Evolutionary conservation across 441 rosid species (phyloP).

Genomic region (Gossypium aridum): DNA sequence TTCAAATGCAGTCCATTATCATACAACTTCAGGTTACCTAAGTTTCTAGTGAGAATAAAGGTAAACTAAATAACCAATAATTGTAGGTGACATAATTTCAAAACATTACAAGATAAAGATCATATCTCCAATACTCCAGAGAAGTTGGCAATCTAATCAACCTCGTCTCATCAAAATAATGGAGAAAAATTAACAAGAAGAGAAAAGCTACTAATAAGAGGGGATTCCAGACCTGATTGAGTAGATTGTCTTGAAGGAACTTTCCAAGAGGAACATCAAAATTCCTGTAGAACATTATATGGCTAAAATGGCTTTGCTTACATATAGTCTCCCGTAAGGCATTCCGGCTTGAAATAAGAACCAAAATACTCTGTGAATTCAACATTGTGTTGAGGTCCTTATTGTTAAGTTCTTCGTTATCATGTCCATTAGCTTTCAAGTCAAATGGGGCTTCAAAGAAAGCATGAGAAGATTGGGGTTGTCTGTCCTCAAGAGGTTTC

Average conservation of each 20-base stretch:
- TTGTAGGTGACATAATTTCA: background rate
- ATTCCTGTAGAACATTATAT: constrained; percentile 80
- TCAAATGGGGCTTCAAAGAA: constrained; percentile 25
- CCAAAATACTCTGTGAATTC: constrained; percentile 84
- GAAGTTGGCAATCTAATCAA: background rate
- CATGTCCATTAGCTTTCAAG: constrained; percentile 23
- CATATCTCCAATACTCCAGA: background rate
- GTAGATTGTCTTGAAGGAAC: constrained; percentile 77
- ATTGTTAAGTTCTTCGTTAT: constrained; percentile 32
- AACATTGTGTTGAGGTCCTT: constrained; percentile 37
- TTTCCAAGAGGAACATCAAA: constrained; percentile 85
- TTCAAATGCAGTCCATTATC: background rate
- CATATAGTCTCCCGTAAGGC: constrained; percentile 58
- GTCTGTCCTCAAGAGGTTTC: constrained; percentile 31
- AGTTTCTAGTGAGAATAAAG: background rate
- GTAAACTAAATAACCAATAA: background rate
- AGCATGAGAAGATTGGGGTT: constrained; percentile 23
- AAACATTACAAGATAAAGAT: background rate
- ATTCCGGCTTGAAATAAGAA: constrained; percentile 79
- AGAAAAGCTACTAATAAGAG: constrained; percentile 7
- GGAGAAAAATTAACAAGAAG: background rate
- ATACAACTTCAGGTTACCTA: background rate
- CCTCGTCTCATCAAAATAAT: background rate
- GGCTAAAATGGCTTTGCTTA: constrained; percentile 93
- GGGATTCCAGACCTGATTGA: constrained; percentile 63